A percentile compares a stretch with the other conserved stretches of the same genome.
Conservation (phyloP, 2,329 filamentous ascomycete species). For the Alternaria novae-zelandiae region DNA sequence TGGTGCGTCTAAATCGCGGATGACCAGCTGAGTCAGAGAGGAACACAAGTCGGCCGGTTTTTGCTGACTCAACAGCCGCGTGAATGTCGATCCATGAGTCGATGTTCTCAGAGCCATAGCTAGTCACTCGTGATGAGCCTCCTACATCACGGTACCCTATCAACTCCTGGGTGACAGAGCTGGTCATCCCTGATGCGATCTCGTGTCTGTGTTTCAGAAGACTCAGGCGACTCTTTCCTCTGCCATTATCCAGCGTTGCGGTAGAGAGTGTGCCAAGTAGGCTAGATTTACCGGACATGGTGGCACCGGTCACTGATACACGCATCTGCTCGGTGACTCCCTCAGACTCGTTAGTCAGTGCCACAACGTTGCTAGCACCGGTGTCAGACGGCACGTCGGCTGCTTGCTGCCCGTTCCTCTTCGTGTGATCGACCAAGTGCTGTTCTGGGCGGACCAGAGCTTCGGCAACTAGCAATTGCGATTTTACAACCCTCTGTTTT, state of each 20-base stretch:
- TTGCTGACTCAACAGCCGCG: conserved; percentile 72
- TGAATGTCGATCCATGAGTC: conserved; percentile 96
- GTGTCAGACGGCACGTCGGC: not conserved
- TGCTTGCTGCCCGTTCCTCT: conserved; percentile 12
- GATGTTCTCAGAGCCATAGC: conserved; percentile 85
- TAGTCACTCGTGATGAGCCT: conserved; percentile 63
- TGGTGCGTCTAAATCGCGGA: conserved; percentile 86
- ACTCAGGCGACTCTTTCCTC: conserved; percentile 86
- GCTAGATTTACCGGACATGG: conserved; percentile 90
- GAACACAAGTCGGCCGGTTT: conserved; percentile 78
- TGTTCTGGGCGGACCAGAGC: conserved; percentile 76
- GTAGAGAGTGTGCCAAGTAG: conserved; percentile 87
- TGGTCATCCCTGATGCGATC: conserved; percentile 88
- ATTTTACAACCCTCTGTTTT: conserved; percentile 28
- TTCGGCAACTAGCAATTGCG: conserved; percentile 84
- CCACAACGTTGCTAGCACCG: not conserved
- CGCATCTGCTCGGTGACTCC: conserved; percentile 69
- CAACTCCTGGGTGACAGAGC: conserved; percentile 91
- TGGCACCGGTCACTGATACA: conserved; percentile 86
- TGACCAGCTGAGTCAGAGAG: conserved; percentile 92
- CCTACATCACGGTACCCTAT: conserved; percentile 71
- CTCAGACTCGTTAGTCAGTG: conserved; percentile 7
- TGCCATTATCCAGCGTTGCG: conserved; percentile 86
- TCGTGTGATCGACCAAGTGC: conserved; percentile 30
- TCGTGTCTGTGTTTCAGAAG: conserved; percentile 93